phyloP scores from a whole-genome alignment of 2,329 filamentous ascomycete species.

The Fusarium sp. region DNA sequence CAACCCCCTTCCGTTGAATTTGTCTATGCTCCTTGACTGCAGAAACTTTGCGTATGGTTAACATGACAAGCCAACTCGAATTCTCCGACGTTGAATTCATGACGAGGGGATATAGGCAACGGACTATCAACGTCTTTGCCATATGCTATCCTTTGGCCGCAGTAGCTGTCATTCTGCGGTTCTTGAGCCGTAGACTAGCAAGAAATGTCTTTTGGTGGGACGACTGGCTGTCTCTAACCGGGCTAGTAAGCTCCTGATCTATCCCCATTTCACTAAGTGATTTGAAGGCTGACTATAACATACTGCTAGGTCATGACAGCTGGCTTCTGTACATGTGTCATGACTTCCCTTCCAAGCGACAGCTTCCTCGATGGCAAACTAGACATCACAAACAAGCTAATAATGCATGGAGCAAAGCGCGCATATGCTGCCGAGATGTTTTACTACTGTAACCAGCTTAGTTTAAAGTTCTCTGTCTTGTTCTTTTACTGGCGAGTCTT shows the following conservation, averaged over 20 bases:
- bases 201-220: constrained; percentile 12
- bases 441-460: not conserved
- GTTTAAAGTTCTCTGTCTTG: not conserved
- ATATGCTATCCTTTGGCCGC: constrained; percentile 5
- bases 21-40: no score
- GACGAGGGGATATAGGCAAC: not conserved
- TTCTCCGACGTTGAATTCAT: constrained; percentile 12
- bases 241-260: not conserved
- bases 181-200: not conserved
- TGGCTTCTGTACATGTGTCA: not conserved
- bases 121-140: constrained; percentile 9
- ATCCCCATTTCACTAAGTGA: no score
- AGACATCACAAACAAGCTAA: not conserved
- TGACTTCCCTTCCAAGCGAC: constrained; percentile 1
- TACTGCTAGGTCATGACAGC: constrained; percentile 1
- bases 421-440: not conserved
- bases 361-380: not conserved
- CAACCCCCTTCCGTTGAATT: no score
- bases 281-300: not conserved
- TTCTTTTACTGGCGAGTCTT: constrained; percentile 8
- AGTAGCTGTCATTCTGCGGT: not conserved
- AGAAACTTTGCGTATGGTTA: no score
- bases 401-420: not conserved
- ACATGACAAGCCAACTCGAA: not conserved
- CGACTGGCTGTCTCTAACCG: constrained; percentile 1